These are phyloP conservation scores for Daedalea quercina DNA, from an alignment of 768 basidiomycete genomes.

Conservation along the genomic window DNA sequence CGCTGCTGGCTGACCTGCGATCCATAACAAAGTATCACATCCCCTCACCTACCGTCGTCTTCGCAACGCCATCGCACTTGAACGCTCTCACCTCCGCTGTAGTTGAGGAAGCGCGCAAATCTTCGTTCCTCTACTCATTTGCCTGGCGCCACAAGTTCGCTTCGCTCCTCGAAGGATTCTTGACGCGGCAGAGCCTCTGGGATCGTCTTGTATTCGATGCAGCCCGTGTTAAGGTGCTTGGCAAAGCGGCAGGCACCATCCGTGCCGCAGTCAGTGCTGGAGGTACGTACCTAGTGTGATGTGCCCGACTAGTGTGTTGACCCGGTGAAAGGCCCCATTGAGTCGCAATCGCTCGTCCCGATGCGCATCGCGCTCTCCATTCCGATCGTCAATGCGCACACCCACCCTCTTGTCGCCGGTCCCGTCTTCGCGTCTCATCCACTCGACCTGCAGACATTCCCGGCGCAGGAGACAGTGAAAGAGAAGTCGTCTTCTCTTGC, in stretches of 20 bases:
- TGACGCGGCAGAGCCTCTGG: conserved; percentile 79
- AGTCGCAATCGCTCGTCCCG: conserved; percentile 44
- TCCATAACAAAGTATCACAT: conserved; percentile 46
- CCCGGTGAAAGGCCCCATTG: conserved; percentile 37
- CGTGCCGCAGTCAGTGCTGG: conserved; percentile 68
- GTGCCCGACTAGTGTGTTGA: not conserved
- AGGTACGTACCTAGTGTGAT: conserved; percentile 37
- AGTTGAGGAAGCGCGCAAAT: conserved; percentile 45
- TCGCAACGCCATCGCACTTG: conserved; percentile 62
- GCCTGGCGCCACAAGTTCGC: conserved; percentile 77
- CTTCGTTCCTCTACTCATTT: conserved; percentile 45
- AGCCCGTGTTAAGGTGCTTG: conserved; percentile 54
- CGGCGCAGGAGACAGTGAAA: conserved; percentile 14
- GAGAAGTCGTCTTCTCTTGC: conserved; percentile 8
- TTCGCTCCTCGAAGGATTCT: conserved; percentile 61
- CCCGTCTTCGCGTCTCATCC: conserved; percentile 81
- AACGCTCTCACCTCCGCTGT: conserved; percentile 47
- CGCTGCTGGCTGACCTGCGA: conserved; percentile 36
- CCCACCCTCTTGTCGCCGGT: conserved; percentile 58
- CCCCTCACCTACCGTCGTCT: conserved; percentile 75
- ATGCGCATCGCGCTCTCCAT: conserved; percentile 72
- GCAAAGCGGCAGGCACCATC: conserved; percentile 53
- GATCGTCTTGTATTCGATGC: conserved; percentile 71
- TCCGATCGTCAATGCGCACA: conserved; percentile 61
- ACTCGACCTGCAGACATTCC: conserved; percentile 77